These are phyloP conservation scores for Lycium ferocissimum DNA, from an alignment of 257 asterid genomes.

Conservation along the genomic window DNA sequence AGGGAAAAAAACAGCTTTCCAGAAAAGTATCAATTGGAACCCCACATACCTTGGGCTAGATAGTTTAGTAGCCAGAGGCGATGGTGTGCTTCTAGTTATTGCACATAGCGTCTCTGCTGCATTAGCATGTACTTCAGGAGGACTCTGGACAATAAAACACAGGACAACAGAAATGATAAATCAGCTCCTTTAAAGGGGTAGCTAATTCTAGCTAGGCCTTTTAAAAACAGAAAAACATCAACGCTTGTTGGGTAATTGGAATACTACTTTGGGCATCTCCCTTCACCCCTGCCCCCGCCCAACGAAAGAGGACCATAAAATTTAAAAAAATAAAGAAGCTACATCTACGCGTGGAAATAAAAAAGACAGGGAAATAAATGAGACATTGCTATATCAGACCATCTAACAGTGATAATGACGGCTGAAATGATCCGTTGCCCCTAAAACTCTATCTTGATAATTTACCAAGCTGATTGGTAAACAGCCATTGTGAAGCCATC, in stretches of 20 bases:
- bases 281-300: background rate
- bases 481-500: too few species aligned
- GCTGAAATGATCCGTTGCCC: background rate
- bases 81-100: slow-evolving; percentile 84
- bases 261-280: background rate
- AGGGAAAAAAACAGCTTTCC: slow-evolving; percentile 15
- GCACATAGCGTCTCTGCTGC: slow-evolving; percentile 95
- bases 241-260: background rate
- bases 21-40: slow-evolving; percentile 30
- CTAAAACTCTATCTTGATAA: background rate
- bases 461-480: too few species aligned
- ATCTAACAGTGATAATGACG: background rate
- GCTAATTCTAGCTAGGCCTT: background rate
- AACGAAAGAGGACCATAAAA: background rate
- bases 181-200: slow-evolving; percentile 21
- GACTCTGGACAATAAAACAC: slow-evolving; percentile 56
- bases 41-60: slow-evolving; percentile 83
- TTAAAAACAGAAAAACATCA: background rate
- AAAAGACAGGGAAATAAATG: background rate
- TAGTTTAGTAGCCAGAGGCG: slow-evolving; percentile 86
- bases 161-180: slow-evolving; percentile 23
- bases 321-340: background rate
- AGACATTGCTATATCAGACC: background rate
- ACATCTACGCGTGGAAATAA: background rate
- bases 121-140: slow-evolving; percentile 97